Evolutionary conservation across 768 basidiomycete species (phyloP).

Genomic region (Rhodotorula graminis): DNA sequence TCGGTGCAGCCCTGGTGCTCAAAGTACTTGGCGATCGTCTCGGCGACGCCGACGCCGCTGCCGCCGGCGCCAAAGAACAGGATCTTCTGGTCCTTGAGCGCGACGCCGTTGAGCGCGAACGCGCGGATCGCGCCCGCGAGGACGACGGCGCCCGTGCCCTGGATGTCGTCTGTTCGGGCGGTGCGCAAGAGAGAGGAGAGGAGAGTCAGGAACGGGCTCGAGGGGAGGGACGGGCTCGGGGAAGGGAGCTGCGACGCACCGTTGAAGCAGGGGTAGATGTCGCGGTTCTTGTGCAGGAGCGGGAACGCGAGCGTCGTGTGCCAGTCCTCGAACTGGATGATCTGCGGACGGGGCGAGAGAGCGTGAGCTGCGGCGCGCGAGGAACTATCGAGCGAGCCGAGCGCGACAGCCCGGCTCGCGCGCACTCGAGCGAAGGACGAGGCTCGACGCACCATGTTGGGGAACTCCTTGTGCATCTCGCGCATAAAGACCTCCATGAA

Average conservation of each 20-base stretch:
- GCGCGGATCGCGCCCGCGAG: constrained; percentile 83
- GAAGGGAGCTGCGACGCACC: constrained; percentile 19
- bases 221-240: background rate
- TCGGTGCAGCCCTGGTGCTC: constrained; percentile 69
- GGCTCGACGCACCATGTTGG: constrained; percentile 29
- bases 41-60: constrained; percentile 86
- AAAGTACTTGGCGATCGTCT: constrained; percentile 76
- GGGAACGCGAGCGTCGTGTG: constrained; percentile 85
- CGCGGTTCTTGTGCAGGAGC: constrained; percentile 70
- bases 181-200: constrained; percentile 61
- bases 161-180: constrained; percentile 80
- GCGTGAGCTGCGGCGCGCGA: background rate
- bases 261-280: constrained; percentile 52
- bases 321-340: constrained; percentile 62
- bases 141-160: constrained; percentile 85
- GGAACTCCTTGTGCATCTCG: constrained; percentile 57
- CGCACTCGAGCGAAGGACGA: no score
- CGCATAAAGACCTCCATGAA: constrained; percentile 94
- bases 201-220: background rate
- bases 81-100: constrained; percentile 70
- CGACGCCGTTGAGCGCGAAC: constrained; percentile 24
- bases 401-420: no score
- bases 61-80: constrained; percentile 90
- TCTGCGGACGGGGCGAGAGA: background rate
- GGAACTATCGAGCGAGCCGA: no score